Evolutionary conservation across 441 rosid species (phyloP), one percentile per base, ranked within the genome.

Genomic region (Euphorbia schlechtendalii): DNA sequence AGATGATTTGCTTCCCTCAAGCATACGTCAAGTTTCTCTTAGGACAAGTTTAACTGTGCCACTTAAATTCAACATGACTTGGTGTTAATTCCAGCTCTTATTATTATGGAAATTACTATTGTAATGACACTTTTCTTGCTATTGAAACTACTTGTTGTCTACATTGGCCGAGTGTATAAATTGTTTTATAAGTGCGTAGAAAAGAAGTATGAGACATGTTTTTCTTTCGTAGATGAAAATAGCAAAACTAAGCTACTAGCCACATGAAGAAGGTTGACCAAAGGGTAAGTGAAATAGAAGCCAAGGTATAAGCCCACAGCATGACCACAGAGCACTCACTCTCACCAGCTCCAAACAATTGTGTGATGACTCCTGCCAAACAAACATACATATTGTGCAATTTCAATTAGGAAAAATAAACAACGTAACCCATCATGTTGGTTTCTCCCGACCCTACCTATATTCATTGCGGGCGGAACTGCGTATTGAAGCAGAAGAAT

Each of bases 261-360:
- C 85, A 83, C 84, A 81, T 70, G 66, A 81, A 79, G 58, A 72
- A 59, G 24, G 80, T 79, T n/a, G 85, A 79, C 85, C 85, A 83
- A 28, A 83, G 59, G 10, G 88, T 79, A 21, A 81, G 66, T 20
- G 88, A 70, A 27, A 79, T 28, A 1, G 88, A 77, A 27, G 84
- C 88, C 73, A 81, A 65, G 5, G 76, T 64, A 25, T 83, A 81
- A 46, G 85, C 72, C 84, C 84, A 83, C 2, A 83, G 65, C 82
- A 83, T 74, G 34, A 83, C 76, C 10, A 81, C 82, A 8, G 88
- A 83, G 66, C 88, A 83, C 68, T 83, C 82, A 5, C 72, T 71
- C 67, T 81, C 82, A 14, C 84, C 88, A 14, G 82, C 80, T 68
- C 83, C 80, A 49, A 81, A 81, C 71, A 81, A 52, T 54, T 83